Evolutionary conservation across 129 eudicot genomes (phyloP).

Genomic region (Deinandra increscens): DNA sequence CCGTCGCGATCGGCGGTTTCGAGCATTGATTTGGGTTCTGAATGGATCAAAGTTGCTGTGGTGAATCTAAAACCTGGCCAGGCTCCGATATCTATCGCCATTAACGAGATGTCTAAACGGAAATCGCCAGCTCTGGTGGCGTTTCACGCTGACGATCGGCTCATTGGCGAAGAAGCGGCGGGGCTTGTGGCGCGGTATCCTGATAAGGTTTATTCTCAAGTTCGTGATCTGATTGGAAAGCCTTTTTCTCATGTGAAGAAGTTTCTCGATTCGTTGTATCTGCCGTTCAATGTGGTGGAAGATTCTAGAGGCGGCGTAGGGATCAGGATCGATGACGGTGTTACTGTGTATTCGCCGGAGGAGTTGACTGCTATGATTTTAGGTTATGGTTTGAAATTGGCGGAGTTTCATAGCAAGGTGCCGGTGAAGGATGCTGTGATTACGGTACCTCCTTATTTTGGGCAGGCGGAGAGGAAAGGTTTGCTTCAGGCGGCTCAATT

Average conservation of each 20-base stretch:
- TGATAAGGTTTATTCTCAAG: conserved; percentile 61
- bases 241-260: conserved; percentile 33
- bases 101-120: conserved; percentile 95
- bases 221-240: conserved; percentile 62
- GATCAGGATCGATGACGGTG: conserved; percentile 50
- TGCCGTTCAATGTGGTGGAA: conserved; percentile 50
- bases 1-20: conserved; percentile 72
- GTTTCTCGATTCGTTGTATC: conserved; percentile 40
- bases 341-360: conserved; percentile 63
- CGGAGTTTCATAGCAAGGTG: conserved; percentile 73
- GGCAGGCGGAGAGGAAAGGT: conserved; percentile 82
- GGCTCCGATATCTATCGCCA: conserved; percentile 86
- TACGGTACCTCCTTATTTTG: conserved; percentile 86
- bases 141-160: conserved; percentile 60
- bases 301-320: conserved; percentile 49
- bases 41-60: conserved; percentile 89
- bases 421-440: conserved; percentile 78
- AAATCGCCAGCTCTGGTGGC: conserved; percentile 82
- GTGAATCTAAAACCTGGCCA: conserved; percentile 92
- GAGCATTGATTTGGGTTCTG: conserved; percentile 96
- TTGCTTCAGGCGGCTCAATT: conserved; percentile 77
- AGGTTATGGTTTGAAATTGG: conserved; percentile 57
- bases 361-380: conserved; percentile 78
- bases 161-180: conserved; percentile 88
- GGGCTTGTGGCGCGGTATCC: conserved; percentile 82